phyloP scores from a whole-genome alignment of 768 basidiomycete genomes.

The Podaxis carcinomalis region DNA sequence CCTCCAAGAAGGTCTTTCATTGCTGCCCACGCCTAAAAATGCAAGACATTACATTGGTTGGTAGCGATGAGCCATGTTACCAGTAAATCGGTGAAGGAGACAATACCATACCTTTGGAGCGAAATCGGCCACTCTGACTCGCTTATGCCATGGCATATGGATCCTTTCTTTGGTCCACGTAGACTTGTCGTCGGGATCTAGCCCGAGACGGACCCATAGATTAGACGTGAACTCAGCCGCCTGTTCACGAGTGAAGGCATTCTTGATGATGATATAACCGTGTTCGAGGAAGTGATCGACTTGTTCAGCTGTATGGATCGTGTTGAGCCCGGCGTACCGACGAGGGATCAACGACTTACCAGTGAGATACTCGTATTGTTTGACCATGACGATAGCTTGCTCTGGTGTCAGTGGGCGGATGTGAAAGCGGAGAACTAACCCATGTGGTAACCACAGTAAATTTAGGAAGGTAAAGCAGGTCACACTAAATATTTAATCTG shows the following conservation, averaged over 20 bases:
- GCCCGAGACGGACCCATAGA: constrained; percentile 47
- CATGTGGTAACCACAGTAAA: constrained; percentile 5
- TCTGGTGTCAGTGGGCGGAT: background rate
- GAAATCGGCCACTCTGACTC: constrained; percentile 42
- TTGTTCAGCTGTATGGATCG: constrained; percentile 34
- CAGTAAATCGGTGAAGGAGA: background rate
- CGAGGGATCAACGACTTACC: constrained; percentile 20
- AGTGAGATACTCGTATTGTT: constrained; percentile 34
- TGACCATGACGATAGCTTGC: constrained; percentile 19
- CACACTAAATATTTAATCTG: background rate
- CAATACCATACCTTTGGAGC: constrained; percentile 40
- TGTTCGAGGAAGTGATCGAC: constrained; percentile 51
- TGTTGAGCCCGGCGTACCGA: background rate
- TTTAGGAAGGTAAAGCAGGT: background rate
- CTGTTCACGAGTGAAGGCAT: constrained; percentile 49
- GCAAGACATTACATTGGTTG: background rate
- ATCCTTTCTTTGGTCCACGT: constrained; percentile 51
- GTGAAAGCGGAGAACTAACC: background rate
- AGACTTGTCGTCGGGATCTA: constrained; percentile 48
- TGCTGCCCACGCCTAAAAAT: constrained; percentile 48
- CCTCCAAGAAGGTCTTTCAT: constrained; percentile 60
- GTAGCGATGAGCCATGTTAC: constrained; percentile 28
- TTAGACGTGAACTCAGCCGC: constrained; percentile 45
- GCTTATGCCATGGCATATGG: constrained; percentile 52
- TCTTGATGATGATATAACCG: constrained; percentile 49